Percentiles rank a stretch among this genome's conserved stretches.
Conservation (phyloP, 2,329 filamentous ascomycete genomes). For the Epichloe gansuensis region DNA sequence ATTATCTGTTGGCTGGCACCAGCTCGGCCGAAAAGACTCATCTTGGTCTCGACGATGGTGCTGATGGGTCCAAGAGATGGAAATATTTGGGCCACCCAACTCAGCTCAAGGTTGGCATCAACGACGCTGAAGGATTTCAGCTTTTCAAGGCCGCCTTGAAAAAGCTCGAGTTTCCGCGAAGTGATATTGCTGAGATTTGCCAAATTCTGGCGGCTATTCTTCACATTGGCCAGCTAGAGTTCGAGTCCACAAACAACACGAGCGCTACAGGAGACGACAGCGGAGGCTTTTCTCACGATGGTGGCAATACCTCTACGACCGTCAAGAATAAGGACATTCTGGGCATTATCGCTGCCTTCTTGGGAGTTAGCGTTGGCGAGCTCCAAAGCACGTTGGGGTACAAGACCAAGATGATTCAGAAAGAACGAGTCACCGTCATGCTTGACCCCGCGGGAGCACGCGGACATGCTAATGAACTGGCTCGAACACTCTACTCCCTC, state of each 20-base stretch:
- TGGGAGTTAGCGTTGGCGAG: constrained; percentile 70
- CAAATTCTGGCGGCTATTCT: constrained; percentile 87
- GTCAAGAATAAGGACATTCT: constrained; percentile 92
- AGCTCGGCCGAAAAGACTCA: constrained; percentile 83
- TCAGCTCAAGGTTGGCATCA: constrained; percentile 92
- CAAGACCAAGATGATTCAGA: constrained; percentile 92
- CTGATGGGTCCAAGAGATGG: constrained; percentile 64
- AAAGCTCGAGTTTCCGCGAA: constrained; percentile 85
- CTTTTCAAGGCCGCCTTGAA: constrained; percentile 93
- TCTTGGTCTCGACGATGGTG: constrained; percentile 46
- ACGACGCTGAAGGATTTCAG: constrained; percentile 89
- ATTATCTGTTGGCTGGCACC: constrained; percentile 89
- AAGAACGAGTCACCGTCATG: constrained; percentile 97
- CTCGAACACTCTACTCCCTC: constrained; percentile 84
- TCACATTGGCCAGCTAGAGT: constrained; percentile 96
- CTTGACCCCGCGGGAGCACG: constrained; percentile 83
- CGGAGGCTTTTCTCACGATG: constrained; percentile 91
- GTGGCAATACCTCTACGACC: constrained; percentile 69
- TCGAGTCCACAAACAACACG: constrained; percentile 70
- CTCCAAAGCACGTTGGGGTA: constrained; percentile 84
- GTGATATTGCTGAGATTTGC: constrained; percentile 93
- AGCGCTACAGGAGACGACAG: constrained; percentile 76
- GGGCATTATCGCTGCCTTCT: constrained; percentile 79
- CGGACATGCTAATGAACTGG: constrained; percentile 85
- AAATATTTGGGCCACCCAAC: constrained; percentile 93